These are phyloP conservation scores for Trichoderma orchidacearum DNA, from an alignment of 495 filamentous ascomycete species.

Conservation along the genomic window DNA sequence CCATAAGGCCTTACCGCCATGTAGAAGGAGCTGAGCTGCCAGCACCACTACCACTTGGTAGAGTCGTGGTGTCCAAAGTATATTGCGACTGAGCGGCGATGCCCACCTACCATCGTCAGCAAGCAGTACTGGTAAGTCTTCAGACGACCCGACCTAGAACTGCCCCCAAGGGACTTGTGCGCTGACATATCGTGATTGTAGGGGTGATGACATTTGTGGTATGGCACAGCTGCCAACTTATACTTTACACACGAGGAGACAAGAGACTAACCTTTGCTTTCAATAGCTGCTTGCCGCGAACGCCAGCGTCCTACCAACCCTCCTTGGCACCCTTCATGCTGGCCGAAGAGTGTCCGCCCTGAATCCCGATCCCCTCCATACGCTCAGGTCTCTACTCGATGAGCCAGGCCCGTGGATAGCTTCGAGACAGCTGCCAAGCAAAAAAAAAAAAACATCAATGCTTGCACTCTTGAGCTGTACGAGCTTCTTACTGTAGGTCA, in stretches of 20 bases:
- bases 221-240: neutral
- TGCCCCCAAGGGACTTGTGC: too few relatives aligned
- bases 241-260: too few relatives aligned
- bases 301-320: neutral
- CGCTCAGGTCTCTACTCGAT: neutral
- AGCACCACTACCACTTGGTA: conserved; percentile 4
- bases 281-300: conserved; percentile 3
- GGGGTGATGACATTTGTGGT: conserved; percentile 3
- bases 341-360: neutral
- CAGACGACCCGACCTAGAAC: too few relatives aligned
- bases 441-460: too few relatives aligned
- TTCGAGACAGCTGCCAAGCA: too few relatives aligned
- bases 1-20: neutral
- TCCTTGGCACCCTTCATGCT: too few relatives aligned
- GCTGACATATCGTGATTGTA: neutral
- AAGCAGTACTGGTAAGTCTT: conserved; percentile 3
- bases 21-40: conserved; percentile 2
- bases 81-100: conserved; percentile 2
- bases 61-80: conserved; percentile 3
- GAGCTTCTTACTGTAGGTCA: neutral
- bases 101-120: conserved; percentile 1
- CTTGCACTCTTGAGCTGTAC: neutral
- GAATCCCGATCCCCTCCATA: neutral
- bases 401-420: too few relatives aligned
- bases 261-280: neutral